Evolutionary conservation across 768 basidiomycete genomes (phyloP).

Genomic region (Hirschioporus abietinus): DNA sequence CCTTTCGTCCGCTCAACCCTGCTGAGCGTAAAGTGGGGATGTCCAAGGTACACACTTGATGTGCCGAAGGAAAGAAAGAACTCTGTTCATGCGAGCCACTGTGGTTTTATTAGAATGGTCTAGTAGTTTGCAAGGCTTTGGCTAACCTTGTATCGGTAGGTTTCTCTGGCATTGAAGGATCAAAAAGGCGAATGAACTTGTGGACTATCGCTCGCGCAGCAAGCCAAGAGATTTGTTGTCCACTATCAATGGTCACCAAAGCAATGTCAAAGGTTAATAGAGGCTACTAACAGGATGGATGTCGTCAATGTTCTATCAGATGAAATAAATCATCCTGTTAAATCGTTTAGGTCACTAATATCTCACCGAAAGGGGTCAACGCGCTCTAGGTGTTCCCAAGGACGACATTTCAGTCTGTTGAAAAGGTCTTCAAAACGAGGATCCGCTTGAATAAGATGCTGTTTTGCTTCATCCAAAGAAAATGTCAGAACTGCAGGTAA

Average conservation of each 20-base stretch:
- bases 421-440: conserved; percentile 70
- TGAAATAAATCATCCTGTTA: conserved; percentile 1
- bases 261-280: conserved; percentile 1
- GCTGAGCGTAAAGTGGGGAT: conserved; percentile 58
- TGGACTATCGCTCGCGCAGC: conserved; percentile 83
- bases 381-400: conserved; percentile 66
- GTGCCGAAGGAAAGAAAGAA: conserved; percentile 68
- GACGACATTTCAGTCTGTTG: conserved; percentile 58
- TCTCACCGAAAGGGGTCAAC: conserved; percentile 79
- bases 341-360: background rate
- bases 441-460: conserved; percentile 64
- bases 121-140: conserved; percentile 4
- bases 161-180: conserved; percentile 69
- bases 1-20: conserved; percentile 80
- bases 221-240: conserved; percentile 81
- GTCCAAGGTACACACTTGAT: conserved; percentile 58
- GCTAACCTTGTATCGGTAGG: conserved; percentile 45
- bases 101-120: conserved; percentile 16
- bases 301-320: conserved; percentile 54
- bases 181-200: conserved; percentile 71
- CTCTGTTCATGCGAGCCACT: conserved; percentile 9
- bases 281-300: conserved; percentile 58
- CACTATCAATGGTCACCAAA: conserved; percentile 30
- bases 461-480: conserved; percentile 69
- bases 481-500: conserved; percentile 73